These are phyloP conservation scores for Lepidium didymum DNA, from an alignment of 345 rosid genomes.

Conservation along the genomic window DNA sequence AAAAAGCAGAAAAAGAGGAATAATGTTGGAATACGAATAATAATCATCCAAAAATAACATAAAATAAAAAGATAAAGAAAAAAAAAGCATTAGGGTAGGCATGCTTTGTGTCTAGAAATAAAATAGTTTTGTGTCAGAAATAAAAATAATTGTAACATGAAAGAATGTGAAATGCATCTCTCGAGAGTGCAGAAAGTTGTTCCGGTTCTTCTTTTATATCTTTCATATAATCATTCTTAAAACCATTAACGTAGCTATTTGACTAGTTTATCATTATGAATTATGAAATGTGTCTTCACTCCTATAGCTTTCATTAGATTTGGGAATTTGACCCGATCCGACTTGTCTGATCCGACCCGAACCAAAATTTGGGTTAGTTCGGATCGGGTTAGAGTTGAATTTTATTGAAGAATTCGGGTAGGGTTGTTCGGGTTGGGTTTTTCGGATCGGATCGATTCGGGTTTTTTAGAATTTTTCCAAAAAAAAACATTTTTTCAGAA, in stretches of 20 bases:
- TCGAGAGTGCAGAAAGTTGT: slow-evolving; percentile 17
- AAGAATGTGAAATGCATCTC: slow-evolving; percentile 21
- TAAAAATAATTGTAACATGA: slow-evolving; percentile 4
- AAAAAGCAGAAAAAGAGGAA: slow-evolving; percentile 15
- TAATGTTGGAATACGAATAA: slow-evolving; percentile 10
- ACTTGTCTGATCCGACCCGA: too few species aligned
- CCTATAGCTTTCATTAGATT: too few species aligned
- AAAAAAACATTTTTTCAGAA: too few species aligned
- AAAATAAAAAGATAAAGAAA: background rate
- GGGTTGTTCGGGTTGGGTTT: too few species aligned
- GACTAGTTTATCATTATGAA: background rate
- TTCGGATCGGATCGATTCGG: too few species aligned
- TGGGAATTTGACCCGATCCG: too few species aligned
- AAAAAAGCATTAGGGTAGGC: slow-evolving; percentile 6
- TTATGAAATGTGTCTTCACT: background rate
- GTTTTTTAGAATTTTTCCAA: too few species aligned
- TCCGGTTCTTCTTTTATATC: background rate
- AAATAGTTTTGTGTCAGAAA: slow-evolving; percentile 22
- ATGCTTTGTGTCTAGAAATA: slow-evolving; percentile 21
- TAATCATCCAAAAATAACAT: background rate
- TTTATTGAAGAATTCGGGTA: too few species aligned
- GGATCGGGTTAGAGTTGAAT: too few species aligned
- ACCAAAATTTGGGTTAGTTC: too few species aligned
- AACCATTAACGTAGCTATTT: background rate
- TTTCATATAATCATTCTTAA: background rate